Conservation (phyloP, 176 grass and related monocot genomes). For the Triticum monococcum region DNA sequence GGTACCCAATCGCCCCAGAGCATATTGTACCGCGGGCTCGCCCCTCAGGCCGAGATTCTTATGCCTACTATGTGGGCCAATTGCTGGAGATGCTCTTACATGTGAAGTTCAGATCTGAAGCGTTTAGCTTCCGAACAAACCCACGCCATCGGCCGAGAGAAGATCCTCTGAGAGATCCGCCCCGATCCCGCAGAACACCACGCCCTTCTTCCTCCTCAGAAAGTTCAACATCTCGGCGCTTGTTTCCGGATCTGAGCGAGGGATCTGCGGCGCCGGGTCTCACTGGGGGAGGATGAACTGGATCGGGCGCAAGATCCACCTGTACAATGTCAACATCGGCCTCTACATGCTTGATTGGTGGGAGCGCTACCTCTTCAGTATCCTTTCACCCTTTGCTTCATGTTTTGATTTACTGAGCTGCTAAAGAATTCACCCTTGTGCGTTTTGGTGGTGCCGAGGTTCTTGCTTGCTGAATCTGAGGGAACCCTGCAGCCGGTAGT, state of each 20-base stretch:
- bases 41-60: too few relatives aligned
- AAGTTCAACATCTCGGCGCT: not conserved
- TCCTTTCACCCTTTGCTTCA: slow-evolving; percentile 41
- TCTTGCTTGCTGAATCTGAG: slow-evolving; percentile 20
- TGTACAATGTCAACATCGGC: slow-evolving; percentile 85
- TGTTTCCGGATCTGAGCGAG: slow-evolving; percentile 35
- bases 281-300: slow-evolving; percentile 59
- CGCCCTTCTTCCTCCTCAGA: not conserved
- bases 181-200: not conserved
- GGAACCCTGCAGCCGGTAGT: not conserved
- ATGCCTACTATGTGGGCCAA: too few relatives aligned
- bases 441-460: not conserved
- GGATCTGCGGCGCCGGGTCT: slow-evolving; percentile 17
- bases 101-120: not conserved
- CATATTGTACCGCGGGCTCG: too few relatives aligned
- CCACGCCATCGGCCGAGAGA: not conserved
- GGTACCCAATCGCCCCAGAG: too few relatives aligned
- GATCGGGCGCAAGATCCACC: slow-evolving; percentile 82
- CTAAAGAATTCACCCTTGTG: not conserved
- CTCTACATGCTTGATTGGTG: slow-evolving; percentile 98
- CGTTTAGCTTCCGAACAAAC: not conserved
- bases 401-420: not conserved
- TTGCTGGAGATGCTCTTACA: too few relatives aligned
- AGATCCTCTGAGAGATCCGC: not conserved
- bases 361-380: slow-evolving; percentile 96